Percentiles rank a stretch among this genome's conserved stretches.
phyloP scores from a whole-genome alignment of 2,329 filamentous ascomycete species.

The Purpureocillium takamizusanense region DNA sequence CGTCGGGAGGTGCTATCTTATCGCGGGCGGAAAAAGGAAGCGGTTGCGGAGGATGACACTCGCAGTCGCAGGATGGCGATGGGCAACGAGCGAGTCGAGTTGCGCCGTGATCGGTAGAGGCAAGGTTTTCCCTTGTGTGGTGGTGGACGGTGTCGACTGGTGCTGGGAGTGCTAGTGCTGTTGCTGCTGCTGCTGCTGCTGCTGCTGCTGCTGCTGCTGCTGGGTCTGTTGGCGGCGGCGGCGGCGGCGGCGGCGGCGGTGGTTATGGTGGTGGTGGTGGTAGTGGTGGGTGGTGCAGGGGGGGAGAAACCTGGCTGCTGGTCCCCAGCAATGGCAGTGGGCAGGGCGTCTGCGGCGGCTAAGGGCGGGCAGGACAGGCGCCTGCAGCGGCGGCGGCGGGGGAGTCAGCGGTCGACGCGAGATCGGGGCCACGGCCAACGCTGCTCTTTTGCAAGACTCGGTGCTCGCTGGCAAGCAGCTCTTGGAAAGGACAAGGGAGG shows the following conservation, averaged over 20 bases:
- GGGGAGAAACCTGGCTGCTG: constrained; percentile 5
- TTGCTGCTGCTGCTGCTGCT: too few species aligned
- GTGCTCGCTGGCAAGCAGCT: too few species aligned
- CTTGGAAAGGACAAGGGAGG: too few species aligned
- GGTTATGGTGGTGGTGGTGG: constrained; percentile 18
- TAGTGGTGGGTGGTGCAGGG: constrained; percentile 22
- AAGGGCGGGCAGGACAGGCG: neutral
- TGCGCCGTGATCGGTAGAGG: constrained; percentile 7
- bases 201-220: too few species aligned
- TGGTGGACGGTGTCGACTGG: constrained; percentile 5
- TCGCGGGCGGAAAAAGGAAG: too few species aligned
- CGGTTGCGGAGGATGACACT: too few species aligned
- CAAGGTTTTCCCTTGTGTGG: constrained; percentile 5
- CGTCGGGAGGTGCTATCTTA: constrained; percentile 10
- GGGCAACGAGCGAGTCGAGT: constrained; percentile 1
- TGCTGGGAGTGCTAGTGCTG: neutral
- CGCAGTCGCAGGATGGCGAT: too few species aligned
- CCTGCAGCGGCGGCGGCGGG: constrained; percentile 1
- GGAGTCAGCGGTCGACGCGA: too few species aligned
- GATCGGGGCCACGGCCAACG: too few species aligned
- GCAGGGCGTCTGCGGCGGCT: constrained; percentile 17
- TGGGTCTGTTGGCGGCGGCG: neutral
- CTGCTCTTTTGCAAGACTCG: too few species aligned
- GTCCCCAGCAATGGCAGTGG: constrained; percentile 5
- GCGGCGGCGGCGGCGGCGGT: neutral